Base-by-base conservation (phyloP, 495 filamentous ascomycete species). In the Delitschia confertaspora region DNA sequence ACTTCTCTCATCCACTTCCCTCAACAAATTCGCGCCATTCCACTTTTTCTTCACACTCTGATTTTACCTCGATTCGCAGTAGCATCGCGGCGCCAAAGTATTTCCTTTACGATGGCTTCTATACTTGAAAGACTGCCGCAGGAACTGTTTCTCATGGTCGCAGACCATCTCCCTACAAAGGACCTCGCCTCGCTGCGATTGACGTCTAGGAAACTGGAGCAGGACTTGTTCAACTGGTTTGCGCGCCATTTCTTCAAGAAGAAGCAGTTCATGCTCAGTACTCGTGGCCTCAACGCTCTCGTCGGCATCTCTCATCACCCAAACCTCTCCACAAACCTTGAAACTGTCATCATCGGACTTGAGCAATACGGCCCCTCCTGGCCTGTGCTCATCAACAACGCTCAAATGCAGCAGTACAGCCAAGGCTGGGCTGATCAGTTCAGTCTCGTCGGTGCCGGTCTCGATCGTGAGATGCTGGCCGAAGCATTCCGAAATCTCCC, bases 231-330 rank as follows among this genome's bases (percentile, higher is more conserved):
- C 55, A 47, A 65, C 41, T 55, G 42, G 18, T 78, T 78, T 49
- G 51, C 67, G 7, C 55, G 57, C 16, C 72, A 75, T 49, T 78
- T 73, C 61, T 78, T 78, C 54, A 57, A 63, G 14, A 73, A 72
- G 51, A 67, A 67, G 33, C 69, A 73, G 51, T 78, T 78, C 58
- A 70, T 74, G 65, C 52, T 72, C 44, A 65, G 60, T 7, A 51
- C 63, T 18, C 57, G 56, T 36, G 72, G 70, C 47, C 63, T 78
- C 3, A 53, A 67, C 43, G 60, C 68, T 1, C 64, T 78, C 18
- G 51, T 74, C 21, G 67, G 70, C 43, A 78, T 78, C 37, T 65
- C 74, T n/a, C 66, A 68, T 6, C 64, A 64, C 19, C 26, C 48
- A 11, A 60, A 55, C n/a, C 39, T 76, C 2, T 63, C 63, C 0